These are phyloP conservation scores for Pseudogymnoascus sp. DNA, from an alignment of 2,329 filamentous ascomycete species.

Conservation along the genomic window DNA sequence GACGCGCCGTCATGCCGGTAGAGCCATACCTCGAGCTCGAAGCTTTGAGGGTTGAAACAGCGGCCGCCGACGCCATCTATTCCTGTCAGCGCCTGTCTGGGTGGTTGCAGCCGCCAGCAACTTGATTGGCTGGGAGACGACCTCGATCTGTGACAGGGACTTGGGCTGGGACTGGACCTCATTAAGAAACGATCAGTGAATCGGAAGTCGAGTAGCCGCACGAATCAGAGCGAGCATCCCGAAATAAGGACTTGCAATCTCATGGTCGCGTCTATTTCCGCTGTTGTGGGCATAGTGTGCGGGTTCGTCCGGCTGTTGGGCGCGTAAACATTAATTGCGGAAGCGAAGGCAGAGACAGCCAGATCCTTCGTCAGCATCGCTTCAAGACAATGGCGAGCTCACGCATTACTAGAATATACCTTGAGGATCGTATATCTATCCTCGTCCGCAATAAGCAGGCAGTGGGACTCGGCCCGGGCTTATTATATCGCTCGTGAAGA, in stretches of 20 bases:
- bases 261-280: not conserved
- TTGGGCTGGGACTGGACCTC: not conserved
- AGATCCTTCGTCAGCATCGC: not conserved
- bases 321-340: not conserved
- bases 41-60: not conserved
- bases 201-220: not conserved
- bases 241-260: not conserved
- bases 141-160: not conserved
- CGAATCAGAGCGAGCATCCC: not conserved
- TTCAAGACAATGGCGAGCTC: not conserved
- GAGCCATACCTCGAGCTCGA: not conserved
- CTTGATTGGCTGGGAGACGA: slow-evolving; percentile 1
- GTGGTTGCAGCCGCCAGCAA: not conserved
- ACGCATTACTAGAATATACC: not conserved
- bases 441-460: not conserved
- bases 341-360: not conserved
- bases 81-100: slow-evolving; percentile 4
- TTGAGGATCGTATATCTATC: not conserved
- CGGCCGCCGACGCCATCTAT: not conserved
- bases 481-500: not conserved
- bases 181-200: slow-evolving; percentile 1
- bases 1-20: not conserved
- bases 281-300: not conserved
- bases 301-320: not conserved
- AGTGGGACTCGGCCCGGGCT: not conserved